These are phyloP conservation scores for Chytriomyces sp. DNA, from an alignment of 192 early-diverging fungal genomes.

Conservation along the genomic window DNA sequence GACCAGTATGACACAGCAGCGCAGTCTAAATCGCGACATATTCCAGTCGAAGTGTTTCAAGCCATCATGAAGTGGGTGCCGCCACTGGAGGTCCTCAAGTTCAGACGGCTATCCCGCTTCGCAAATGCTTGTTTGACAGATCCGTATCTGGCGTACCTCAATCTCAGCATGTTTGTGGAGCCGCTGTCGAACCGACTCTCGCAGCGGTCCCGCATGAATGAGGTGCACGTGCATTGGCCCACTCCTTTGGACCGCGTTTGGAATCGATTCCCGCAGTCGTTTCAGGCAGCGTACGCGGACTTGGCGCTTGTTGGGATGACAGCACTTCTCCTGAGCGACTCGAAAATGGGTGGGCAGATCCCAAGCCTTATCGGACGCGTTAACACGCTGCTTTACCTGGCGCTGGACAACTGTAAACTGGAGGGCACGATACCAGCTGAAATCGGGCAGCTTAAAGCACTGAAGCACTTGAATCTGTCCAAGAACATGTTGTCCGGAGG, in stretches of 20 bases:
- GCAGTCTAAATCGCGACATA: not conserved
- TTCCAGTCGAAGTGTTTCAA: not conserved
- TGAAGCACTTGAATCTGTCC: not conserved
- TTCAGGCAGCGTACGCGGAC: not conserved
- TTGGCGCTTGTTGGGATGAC: not conserved
- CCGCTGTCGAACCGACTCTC: not conserved
- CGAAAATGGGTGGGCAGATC: not conserved
- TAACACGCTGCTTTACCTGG: not conserved
- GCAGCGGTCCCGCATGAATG: not conserved
- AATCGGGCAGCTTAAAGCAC: not conserved
- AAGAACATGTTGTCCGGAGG: not conserved
- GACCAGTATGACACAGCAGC: too few species aligned
- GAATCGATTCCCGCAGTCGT: not conserved
- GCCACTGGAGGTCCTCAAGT: not conserved
- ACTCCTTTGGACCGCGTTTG: not conserved
- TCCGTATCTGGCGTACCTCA: not conserved
- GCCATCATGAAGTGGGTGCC: not conserved
- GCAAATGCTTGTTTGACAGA: constrained; percentile 6
- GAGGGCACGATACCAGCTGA: not conserved
- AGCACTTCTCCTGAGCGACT: not conserved
- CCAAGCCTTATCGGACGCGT: not conserved
- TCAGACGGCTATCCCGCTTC: not conserved
- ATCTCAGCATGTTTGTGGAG: not conserved
- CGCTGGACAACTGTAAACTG: not conserved
- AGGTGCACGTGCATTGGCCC: not conserved